phyloP scores from a whole-genome alignment of 2,329 filamentous ascomycete species.

The Pyrenochaeta sp. region DNA sequence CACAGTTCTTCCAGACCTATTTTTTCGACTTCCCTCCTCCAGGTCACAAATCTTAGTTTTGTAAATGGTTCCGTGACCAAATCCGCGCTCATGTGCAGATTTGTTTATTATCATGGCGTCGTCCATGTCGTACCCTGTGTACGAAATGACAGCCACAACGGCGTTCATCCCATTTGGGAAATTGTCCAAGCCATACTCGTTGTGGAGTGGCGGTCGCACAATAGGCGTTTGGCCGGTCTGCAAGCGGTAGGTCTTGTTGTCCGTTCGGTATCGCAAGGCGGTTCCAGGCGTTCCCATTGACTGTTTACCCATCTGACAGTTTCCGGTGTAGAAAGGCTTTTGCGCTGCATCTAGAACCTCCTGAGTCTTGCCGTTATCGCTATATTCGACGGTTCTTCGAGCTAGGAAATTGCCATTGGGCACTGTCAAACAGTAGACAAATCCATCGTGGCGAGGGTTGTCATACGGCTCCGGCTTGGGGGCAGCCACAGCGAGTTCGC shows the following conservation, averaged over 20 bases:
- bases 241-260: conserved; percentile 95
- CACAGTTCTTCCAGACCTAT: conserved; percentile 72
- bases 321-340: no score
- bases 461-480: no score
- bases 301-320: conserved; percentile 85
- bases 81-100: conserved; percentile 92
- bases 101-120: conserved; percentile 99
- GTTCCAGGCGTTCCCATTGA: conserved; percentile 97
- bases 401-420: no score
- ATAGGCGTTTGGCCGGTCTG: conserved; percentile 97
- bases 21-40: conserved; percentile 76
- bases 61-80: conserved; percentile 95
- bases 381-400: no score
- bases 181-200: conserved; percentile 96
- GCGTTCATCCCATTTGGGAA: conserved; percentile 97
- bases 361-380: no score
- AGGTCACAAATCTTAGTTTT: conserved; percentile 94
- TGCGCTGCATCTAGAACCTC: no score
- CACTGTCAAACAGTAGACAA: no score
- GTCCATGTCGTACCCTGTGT: conserved; percentile 99
- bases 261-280: conserved; percentile 83
- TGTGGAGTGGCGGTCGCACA: conserved; percentile 90
- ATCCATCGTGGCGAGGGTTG: no score
- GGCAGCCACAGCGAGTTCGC: no score
- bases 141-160: conserved; percentile 96